Evolutionary conservation across 495 filamentous ascomycete species (phyloP).

Genomic region (Hypoxylon crocopeplum): DNA sequence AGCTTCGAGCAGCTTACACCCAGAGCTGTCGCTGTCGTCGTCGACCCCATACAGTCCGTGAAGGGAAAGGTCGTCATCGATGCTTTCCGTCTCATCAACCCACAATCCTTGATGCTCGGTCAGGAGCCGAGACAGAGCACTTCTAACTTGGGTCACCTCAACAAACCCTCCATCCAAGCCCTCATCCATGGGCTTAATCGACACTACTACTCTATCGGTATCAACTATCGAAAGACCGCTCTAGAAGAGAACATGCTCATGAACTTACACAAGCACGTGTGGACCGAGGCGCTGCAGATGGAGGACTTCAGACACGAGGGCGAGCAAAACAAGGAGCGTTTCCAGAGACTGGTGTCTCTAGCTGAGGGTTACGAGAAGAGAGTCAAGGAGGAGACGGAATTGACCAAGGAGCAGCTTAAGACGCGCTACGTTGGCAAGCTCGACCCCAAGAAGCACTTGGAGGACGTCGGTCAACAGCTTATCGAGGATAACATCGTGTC

Average conservation of each 20-base stretch:
- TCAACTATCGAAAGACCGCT: constrained; percentile 97
- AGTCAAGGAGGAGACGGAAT: constrained; percentile 96
- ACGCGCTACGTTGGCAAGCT: constrained; percentile 98
- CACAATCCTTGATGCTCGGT: constrained; percentile 96
- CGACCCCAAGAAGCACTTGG: constrained; percentile 98
- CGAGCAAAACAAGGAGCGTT: constrained; percentile 78
- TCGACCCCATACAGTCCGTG: constrained; percentile 98
- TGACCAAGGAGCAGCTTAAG: constrained; percentile 97
- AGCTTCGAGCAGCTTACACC: constrained; percentile 98
- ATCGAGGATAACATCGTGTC: constrained; percentile 99
- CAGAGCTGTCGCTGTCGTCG: constrained; percentile 94
- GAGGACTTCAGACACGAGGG: constrained; percentile 90
- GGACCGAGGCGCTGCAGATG: constrained; percentile 98
- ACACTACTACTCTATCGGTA: constrained; percentile 98
- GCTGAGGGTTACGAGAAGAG: constrained; percentile 98
- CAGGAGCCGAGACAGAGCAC: constrained; percentile 99
- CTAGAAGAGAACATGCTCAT: constrained; percentile 99
- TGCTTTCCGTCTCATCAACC: constrained; percentile 98
- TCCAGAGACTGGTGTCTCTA: constrained; percentile 85
- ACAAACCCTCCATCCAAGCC: constrained; percentile 99
- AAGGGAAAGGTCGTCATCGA: constrained; percentile 99
- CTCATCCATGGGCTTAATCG: constrained; percentile 97
- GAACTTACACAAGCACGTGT: constrained; percentile 99
- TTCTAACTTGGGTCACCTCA: constrained; percentile 95
- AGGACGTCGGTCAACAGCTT: constrained; percentile 91